phyloP scores from a whole-genome alignment of 192 early-diverging fungal species.

The Paraglomus occultum region DNA sequence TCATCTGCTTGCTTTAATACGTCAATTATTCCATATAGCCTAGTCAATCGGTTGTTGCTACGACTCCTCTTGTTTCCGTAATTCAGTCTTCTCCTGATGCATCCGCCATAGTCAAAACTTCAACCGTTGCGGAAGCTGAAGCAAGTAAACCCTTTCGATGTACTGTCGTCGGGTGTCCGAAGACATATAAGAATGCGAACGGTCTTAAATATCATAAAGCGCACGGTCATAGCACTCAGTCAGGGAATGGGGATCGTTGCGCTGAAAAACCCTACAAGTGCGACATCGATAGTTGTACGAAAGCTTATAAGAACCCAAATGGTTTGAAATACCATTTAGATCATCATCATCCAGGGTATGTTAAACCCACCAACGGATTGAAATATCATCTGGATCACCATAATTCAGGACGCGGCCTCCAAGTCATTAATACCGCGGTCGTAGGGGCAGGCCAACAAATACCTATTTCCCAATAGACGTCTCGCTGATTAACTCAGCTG shows the following conservation, averaged over 20 bases:
- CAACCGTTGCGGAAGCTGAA: neutral
- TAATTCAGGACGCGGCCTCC: too few relatives aligned
- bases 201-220: slow-evolving; percentile 98
- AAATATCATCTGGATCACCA: slow-evolving; percentile 89
- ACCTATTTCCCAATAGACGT: too few relatives aligned
- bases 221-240: slow-evolving; percentile 79
- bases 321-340: slow-evolving; percentile 41
- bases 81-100: too few relatives aligned
- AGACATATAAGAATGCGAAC: slow-evolving; percentile 98
- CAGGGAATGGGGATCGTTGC: neutral
- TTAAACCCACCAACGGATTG: slow-evolving; percentile 94
- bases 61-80: too few relatives aligned
- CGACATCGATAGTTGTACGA: slow-evolving; percentile 41
- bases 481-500: too few relatives aligned
- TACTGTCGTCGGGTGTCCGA: slow-evolving; percentile 80
- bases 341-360: slow-evolving; percentile 46
- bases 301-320: slow-evolving; percentile 41
- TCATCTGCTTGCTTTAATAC: too few relatives aligned
- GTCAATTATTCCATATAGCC: too few relatives aligned
- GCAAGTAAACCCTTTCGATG: slow-evolving; percentile 82
- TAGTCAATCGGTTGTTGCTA: too few relatives aligned
- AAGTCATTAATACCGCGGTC: too few relatives aligned
- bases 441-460: too few relatives aligned
- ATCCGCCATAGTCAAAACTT: too few relatives aligned
- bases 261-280: slow-evolving; percentile 37